phyloP scores from a whole-genome alignment of 2,329 filamentous ascomycete genomes.

The Colletotrichum liaoningense region DNA sequence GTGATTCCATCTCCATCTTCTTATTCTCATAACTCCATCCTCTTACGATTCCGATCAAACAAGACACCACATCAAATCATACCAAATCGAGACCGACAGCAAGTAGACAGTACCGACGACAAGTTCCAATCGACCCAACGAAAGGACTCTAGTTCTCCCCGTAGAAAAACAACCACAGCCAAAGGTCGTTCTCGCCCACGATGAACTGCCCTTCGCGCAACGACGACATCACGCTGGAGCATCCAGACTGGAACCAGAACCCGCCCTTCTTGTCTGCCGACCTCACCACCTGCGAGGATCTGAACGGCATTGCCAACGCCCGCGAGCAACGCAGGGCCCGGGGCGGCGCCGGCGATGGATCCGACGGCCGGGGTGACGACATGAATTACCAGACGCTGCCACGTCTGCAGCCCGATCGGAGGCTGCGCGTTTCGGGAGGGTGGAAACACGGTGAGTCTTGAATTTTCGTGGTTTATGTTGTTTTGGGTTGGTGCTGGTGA shows the following conservation, averaged over 20 bases:
- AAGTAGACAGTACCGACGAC: too few relatives aligned
- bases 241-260: conserved; percentile 65
- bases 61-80: neutral
- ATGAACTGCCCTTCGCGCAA: conserved; percentile 69
- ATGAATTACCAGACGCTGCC: conserved; percentile 36
- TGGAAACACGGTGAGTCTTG: conserved; percentile 24
- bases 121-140: neutral
- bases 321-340: conserved; percentile 54
- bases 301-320: conserved; percentile 65
- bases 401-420: conserved; percentile 30
- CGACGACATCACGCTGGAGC: conserved; percentile 59
- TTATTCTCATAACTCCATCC: neutral
- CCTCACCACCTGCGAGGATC: conserved; percentile 64
- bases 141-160: too few relatives aligned
- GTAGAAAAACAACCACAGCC: neutral
- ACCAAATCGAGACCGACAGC: neutral
- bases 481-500: neutral
- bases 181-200: conserved; percentile 20
- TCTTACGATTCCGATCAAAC: neutral
- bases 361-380: conserved; percentile 28
- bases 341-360: conserved; percentile 45
- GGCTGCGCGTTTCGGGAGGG: conserved; percentile 34
- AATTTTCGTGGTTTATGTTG: too few relatives aligned
- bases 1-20: neutral
- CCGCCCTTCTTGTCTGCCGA: conserved; percentile 60